Evolutionary conservation across 179 eudicot species (phyloP), one percentile per base, ranked within the genome.

Genomic region (Gypsophila paniculata): DNA sequence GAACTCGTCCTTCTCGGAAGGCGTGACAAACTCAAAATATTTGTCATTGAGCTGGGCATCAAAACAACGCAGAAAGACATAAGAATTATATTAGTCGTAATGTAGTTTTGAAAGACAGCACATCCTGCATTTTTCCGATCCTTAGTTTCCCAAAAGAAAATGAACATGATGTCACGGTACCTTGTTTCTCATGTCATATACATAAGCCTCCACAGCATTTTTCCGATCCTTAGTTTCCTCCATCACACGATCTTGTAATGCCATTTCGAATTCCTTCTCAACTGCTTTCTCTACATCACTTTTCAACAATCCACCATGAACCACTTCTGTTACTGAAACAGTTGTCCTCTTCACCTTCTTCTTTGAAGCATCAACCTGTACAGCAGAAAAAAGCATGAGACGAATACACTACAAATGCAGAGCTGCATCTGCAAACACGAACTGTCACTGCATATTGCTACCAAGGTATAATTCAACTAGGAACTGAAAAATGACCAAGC

Each of bases 191-290:
- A 88, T 89, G 68, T 91, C 98, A 74, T 91, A 93, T 22, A 93
- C 98, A 80, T 91, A 91, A 25, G 98, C 89, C 77, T 93, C 95
- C 25, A 93, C 98, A 25, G 90, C 90, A 85, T 93, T 91, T 83
- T 93, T 93, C 72, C 85, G 85, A 55, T 91, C 98, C 73, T 93
- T 93, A 25, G 96, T 93, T 65, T 93, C 96, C 80, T 93, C 96
- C 98, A 93, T 91, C 69, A 91, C 84, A 8, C 98, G 86, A 72
- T 91, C 98, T 80, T 93, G 97, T 78, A 93, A 78, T 65, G 98
- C 98, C 96, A 93, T 87, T 81, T 93, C 96, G 84, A 84, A 89
- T 69, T 93, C 97, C 81, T 87, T 89, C 77, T 93, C 97, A 61
- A 85, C 88, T 39, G 97, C 97, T 68, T 91, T 91, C 61, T 91